Conservation (phyloP, 1,139 yeast genomes). For the Zygosaccharomyces pseudobailii region DNA sequence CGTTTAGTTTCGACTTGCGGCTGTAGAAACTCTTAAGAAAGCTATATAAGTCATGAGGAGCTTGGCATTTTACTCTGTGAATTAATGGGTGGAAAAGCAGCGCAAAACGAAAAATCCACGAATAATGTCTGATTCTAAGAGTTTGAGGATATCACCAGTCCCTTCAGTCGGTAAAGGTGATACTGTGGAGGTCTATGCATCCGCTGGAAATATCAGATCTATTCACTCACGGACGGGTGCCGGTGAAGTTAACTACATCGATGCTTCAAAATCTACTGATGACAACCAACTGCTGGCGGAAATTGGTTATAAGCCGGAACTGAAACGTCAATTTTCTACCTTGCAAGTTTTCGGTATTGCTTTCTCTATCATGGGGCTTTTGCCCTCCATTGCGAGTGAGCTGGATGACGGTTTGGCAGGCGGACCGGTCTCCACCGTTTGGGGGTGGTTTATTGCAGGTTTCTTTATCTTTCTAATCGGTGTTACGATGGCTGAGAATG, state of each 20-base stretch:
- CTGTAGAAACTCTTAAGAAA: background rate
- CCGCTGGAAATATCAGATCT: conserved; percentile 7
- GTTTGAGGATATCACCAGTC: conserved; percentile 5
- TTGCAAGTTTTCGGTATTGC: conserved; percentile 49
- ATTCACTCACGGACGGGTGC: conserved; percentile 17
- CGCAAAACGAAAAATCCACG: background rate
- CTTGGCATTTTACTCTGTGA: background rate
- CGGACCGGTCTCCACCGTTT: conserved; percentile 58
- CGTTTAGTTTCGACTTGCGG: too few species aligned
- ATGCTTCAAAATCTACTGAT: conserved; percentile 17
- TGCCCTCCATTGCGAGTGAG: conserved; percentile 45
- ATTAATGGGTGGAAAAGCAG: too few species aligned
- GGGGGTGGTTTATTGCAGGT: conserved; percentile 68
- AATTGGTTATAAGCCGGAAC: conserved; percentile 49
- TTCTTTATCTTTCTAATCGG: conserved; percentile 55
- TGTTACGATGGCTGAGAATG: conserved; percentile 58
- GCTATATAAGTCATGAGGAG: background rate
- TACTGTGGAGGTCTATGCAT: conserved; percentile 6
- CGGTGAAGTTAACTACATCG: conserved; percentile 22
- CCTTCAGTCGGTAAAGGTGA: conserved; percentile 7
- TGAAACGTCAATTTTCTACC: conserved; percentile 43
- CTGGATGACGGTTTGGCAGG: conserved; percentile 40
- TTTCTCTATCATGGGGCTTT: conserved; percentile 48
- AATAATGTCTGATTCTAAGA: conserved; percentile 1
- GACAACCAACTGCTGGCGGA: conserved; percentile 51